These are phyloP conservation scores for Quercus robur DNA, from an alignment of 306 rosid species.

Conservation along the genomic window DNA sequence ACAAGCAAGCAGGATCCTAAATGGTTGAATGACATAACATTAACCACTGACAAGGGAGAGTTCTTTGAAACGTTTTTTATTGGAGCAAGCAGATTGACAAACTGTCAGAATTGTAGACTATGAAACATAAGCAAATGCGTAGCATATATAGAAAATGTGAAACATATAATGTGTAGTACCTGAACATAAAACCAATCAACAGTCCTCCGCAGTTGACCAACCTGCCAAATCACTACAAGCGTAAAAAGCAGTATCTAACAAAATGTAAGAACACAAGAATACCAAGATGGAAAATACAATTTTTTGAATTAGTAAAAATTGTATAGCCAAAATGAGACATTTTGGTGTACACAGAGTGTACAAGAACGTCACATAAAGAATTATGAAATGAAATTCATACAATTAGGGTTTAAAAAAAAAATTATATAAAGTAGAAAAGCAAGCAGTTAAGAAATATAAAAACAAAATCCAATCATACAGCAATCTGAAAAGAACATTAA, in stretches of 20 bases:
- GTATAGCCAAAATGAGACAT: no score
- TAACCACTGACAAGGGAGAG: background rate
- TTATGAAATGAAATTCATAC: no score
- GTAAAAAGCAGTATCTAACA: slow-evolving; percentile 9
- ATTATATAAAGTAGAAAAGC: no score
- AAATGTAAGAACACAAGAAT: background rate
- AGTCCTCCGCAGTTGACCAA: slow-evolving; percentile 75
- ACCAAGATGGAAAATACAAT: background rate
- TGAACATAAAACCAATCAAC: slow-evolving; percentile 75
- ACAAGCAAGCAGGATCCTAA: background rate
- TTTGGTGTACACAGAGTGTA: no score
- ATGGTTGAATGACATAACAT: background rate
- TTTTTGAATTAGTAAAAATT: no score
- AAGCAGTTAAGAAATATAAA: no score
- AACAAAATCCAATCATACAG: no score
- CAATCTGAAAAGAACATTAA: no score
- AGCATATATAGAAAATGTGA: background rate
- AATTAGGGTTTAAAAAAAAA: no score
- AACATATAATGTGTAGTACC: slow-evolving; percentile 39
- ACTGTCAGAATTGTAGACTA: background rate
- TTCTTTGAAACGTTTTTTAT: background rate
- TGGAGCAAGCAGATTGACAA: background rate
- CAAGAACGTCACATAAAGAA: no score
- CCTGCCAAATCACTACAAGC: slow-evolving; percentile 51
- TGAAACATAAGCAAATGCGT: background rate